phyloP scores from a whole-genome alignment of 495 filamentous ascomycete species.

The Copromyces sp. region DNA sequence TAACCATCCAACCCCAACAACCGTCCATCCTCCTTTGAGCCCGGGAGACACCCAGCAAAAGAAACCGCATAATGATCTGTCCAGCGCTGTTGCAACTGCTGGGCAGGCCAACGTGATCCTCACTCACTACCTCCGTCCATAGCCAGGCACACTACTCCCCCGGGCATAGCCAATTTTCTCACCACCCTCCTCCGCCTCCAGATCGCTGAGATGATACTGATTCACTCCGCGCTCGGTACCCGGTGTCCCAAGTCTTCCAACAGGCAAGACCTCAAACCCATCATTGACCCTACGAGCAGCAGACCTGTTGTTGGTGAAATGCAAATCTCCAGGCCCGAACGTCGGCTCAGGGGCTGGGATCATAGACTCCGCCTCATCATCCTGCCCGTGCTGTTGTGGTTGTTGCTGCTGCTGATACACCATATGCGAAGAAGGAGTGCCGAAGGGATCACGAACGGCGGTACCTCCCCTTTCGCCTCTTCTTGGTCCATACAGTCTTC shows the following conservation, averaged over 20 bases:
- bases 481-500: not conserved
- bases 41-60: not conserved
- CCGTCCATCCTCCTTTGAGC: not conserved
- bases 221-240: not conserved
- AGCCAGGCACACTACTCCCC: not conserved
- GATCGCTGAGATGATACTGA: not conserved
- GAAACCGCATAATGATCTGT: not conserved
- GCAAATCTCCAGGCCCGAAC: constrained; percentile 32
- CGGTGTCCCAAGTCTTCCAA: constrained; percentile 38
- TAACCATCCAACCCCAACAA: not conserved
- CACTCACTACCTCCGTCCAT: not conserved
- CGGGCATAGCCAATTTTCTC: constrained; percentile 1
- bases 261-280: constrained; percentile 51
- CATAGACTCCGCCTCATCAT: not conserved
- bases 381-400: not conserved
- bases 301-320: constrained; percentile 26
- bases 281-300: constrained; percentile 47
- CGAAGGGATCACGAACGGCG: constrained; percentile 13
- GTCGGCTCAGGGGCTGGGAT: constrained; percentile 15
- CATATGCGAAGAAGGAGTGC: constrained; percentile 1
- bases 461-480: not conserved
- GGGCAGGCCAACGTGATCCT: not conserved
- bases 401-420: not conserved
- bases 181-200: constrained; percentile 1
- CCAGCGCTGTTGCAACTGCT: not conserved